These are phyloP conservation scores for Darksidea phi DNA, from an alignment of 495 filamentous ascomycete genomes.

Conservation along the genomic window DNA sequence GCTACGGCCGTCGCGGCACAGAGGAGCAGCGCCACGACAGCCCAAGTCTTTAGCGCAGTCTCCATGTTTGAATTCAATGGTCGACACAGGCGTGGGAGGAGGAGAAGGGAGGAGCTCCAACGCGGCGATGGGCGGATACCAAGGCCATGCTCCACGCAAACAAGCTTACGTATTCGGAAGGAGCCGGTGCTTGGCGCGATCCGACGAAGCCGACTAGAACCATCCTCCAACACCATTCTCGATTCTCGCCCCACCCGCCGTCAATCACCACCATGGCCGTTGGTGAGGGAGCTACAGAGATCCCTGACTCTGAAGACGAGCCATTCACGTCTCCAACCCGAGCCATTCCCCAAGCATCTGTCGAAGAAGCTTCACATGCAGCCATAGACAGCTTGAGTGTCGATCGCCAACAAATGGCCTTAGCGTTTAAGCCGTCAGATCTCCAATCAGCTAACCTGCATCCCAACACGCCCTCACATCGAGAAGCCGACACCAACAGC, in stretches of 20 bases:
- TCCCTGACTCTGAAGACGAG: conserved; percentile 36
- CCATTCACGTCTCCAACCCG: conserved; percentile 19
- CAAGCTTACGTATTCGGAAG: conserved; percentile 20
- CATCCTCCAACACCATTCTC: not conserved
- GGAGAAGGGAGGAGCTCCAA: not conserved
- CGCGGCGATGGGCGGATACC: not conserved
- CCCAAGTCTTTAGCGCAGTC: conserved; percentile 5
- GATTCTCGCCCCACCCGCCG: not conserved
- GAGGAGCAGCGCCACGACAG: conserved; percentile 22
- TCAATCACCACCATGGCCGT: conserved; percentile 16
- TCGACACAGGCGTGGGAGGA: not conserved
- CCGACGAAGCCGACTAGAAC: not conserved
- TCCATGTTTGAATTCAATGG: conserved; percentile 12
- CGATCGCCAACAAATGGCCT: not conserved
- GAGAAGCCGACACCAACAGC: not conserved
- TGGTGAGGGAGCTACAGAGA: conserved; percentile 8
- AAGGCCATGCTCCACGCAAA: not conserved
- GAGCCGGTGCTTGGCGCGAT: not conserved
- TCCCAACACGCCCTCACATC: conserved; percentile 1
- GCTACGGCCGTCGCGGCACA: conserved; percentile 39
- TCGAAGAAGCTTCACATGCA: not conserved
- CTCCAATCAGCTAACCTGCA: conserved; percentile 3
- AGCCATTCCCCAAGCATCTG: conserved; percentile 4
- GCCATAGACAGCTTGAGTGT: not conserved
- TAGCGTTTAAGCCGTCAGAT: not conserved